phyloP scores from a whole-genome alignment of 2,329 filamentous ascomycete genomes.

The Cryphonectria nitschkei region DNA sequence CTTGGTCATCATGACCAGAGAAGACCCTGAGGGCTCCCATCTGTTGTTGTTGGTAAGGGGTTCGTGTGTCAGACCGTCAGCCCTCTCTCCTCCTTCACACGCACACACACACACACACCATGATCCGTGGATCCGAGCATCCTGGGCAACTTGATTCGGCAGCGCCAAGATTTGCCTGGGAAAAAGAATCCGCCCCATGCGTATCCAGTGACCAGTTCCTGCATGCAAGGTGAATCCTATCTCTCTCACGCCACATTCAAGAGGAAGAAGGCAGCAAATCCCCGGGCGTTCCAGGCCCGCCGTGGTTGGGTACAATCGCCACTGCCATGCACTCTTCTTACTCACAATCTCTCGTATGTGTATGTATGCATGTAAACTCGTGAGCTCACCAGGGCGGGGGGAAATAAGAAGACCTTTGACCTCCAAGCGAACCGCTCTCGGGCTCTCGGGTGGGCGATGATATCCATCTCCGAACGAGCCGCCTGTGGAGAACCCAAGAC shows the following conservation, averaged over 20 bases:
- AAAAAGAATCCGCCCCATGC: neutral
- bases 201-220: constrained; percentile 4
- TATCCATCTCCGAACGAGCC: constrained; percentile 1
- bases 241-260: neutral
- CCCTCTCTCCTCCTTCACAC: neutral
- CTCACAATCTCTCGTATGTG: neutral
- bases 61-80: constrained; percentile 3
- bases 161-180: neutral
- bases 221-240: constrained; percentile 10
- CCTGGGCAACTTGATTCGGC: neutral
- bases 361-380: neutral
- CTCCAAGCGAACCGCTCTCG: neutral
- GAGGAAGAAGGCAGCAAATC: neutral
- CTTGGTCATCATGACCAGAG: neutral
- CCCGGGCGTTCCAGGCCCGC: neutral
- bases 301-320: neutral
- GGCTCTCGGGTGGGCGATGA: neutral
- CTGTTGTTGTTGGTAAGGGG: neutral
- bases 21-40: neutral
- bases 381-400: neutral
- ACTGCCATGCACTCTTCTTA: neutral
- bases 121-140: constrained; percentile 5
- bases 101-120: neutral
- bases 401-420: neutral
- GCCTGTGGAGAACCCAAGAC: constrained; percentile 5